Base-by-base conservation (phyloP, 108 stramenopile genomes). In the Bacterosira constricta region DNA sequence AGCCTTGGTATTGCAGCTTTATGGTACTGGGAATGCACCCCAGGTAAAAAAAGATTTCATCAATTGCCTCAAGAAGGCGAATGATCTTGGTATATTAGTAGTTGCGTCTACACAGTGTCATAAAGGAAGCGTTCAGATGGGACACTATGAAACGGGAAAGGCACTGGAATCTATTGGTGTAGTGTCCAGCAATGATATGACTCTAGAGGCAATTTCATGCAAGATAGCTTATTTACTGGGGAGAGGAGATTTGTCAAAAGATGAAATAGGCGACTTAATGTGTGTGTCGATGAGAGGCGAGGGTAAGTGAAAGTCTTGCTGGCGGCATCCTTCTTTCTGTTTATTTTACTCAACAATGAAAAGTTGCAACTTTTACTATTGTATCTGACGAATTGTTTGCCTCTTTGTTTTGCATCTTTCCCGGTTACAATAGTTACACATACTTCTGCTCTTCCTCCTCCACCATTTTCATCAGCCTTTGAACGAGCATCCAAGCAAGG, bases 11-110 rank as follows among this genome's bases (percentile, higher is more conserved):
- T 64, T 99, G 55, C 92, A 98, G 72, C 71, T 98, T 13, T 98
- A 98, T 66, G 99, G 99, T 31, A 98, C 98, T 2, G 97, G 99
- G 30, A 99, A 98, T 69, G 81, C 88, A 26, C 97, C 97, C 6
- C 69, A 69, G 35, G 81, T 88, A 9, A 96, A 96, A 38, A 77
- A 93, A 41, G 81, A 83, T 15, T 86, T 93, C 29, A 80, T 93
- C 26, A 63, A 89, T 44, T 69, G 85, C 23, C 77, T 93, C 10
- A 77, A 71, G 20, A 90, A 90, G 63, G 92, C 92, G 23, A 68
- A 57, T 26, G 79, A 85, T 8, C 67, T 71, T n/a, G 96, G 90
- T 0, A 87, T 97, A 38, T 58, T 93, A 9, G 96, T 98, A 18
- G 88, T 98, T 52, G 96, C 89, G n/a, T 68, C 91, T 12, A 95